Conservation (phyloP, 345 rosid species). For the Eucalyptus tenuipes region DNA sequence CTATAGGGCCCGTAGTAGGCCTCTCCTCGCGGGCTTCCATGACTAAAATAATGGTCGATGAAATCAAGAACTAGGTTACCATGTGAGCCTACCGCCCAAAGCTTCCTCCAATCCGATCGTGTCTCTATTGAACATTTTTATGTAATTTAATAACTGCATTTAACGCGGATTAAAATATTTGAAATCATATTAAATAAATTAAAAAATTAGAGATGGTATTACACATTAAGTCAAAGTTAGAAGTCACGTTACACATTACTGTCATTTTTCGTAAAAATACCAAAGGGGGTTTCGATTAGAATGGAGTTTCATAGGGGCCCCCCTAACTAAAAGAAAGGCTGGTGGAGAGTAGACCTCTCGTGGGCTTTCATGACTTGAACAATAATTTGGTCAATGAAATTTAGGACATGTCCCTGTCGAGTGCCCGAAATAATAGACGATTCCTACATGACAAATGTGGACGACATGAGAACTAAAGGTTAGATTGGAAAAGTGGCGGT, state of each 20-base stretch:
- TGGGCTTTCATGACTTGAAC: background rate
- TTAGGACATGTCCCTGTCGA: background rate
- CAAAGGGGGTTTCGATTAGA: background rate
- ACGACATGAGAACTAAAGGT: background rate
- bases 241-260: rapidly evolving
- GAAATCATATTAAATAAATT: rapidly evolving
- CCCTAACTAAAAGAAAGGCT: background rate
- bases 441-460: background rate
- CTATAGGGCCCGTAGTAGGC: background rate
- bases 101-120: too few species aligned
- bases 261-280: too few species aligned
- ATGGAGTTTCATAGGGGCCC: background rate
- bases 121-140: too few species aligned
- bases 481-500: background rate
- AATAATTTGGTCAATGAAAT: background rate
- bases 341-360: background rate
- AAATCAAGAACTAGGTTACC: background rate
- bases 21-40: background rate
- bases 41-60: background rate
- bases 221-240: rapidly evolving
- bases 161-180: rapidly evolving
- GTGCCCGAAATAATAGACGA: background rate
- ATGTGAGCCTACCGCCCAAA: background rate
- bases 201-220: rapidly evolving
- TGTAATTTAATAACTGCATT: rapidly evolving